Percentiles rank a stretch among this genome's conserved stretches.
Conservation (phyloP, 2,329 filamentous ascomycete species). For the Colletotrichum tanaceti region DNA sequence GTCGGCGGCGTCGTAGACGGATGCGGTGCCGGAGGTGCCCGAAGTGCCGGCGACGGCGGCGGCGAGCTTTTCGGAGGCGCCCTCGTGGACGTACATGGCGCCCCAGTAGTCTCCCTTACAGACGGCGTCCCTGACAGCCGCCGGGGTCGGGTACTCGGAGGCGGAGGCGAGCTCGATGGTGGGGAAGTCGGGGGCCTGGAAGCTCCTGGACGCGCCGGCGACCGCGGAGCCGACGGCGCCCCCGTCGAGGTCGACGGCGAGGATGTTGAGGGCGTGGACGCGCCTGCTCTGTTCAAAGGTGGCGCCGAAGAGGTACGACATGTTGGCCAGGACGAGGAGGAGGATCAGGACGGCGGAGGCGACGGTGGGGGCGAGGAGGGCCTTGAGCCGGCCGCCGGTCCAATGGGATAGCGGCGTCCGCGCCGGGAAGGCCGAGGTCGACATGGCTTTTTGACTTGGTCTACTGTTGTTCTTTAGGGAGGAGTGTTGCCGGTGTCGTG, state of each 20-base stretch:
- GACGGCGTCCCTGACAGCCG: conserved; percentile 48
- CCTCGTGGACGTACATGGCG: conserved; percentile 49
- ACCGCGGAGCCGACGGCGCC: conserved; percentile 50
- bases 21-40: conserved; percentile 15
- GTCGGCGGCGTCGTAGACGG: conserved; percentile 48
- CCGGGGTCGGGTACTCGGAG: conserved; percentile 45
- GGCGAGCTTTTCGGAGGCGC: conserved; percentile 48
- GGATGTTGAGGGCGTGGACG: conserved; percentile 45
- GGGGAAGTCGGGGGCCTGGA: conserved; percentile 49
- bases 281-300: conserved; percentile 45
- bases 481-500: neutral
- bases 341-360: conserved; percentile 25
- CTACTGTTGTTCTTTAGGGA: too few species aligned
- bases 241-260: conserved; percentile 49
- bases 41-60: conserved; percentile 45
- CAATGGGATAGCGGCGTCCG: conserved; percentile 28
- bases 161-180: conserved; percentile 46
- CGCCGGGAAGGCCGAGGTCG: conserved; percentile 1
- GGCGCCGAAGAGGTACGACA: conserved; percentile 50
- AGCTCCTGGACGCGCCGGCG: conserved; percentile 47
- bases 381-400: conserved; percentile 16
- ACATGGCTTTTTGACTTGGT: too few species aligned
- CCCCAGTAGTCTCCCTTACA: conserved; percentile 54
- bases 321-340: conserved; percentile 26
- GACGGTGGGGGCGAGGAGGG: conserved; percentile 16